Conservation (phyloP, 148 eudicot genomes). For the Chenopodium album region DNA sequence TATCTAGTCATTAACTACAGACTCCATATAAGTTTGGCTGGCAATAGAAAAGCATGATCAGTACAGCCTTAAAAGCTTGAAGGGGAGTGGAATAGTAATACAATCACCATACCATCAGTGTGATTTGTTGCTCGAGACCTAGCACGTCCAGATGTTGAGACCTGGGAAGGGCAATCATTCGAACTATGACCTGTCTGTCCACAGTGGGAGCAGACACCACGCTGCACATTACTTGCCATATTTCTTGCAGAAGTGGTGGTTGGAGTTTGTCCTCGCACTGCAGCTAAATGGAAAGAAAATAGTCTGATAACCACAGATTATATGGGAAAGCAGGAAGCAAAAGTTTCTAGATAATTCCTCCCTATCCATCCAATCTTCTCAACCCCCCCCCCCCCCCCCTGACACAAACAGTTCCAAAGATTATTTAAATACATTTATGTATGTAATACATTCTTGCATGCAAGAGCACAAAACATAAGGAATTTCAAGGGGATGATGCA, state of each 20-base stretch:
- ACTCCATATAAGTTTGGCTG: neutral
- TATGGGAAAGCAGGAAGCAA: neutral
- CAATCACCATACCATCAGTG: conserved; percentile 41
- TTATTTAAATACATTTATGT: neutral
- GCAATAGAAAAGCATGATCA: conserved; percentile 4
- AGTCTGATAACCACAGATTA: conserved; percentile 3
- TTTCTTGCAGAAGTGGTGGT: conserved; percentile 42
- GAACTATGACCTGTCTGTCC: conserved; percentile 66
- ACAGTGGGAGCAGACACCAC: conserved; percentile 47
- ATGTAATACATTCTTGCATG: neutral
- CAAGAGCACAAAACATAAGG: neutral
- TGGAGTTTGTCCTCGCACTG: conserved; percentile 59
- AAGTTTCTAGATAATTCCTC: neutral
- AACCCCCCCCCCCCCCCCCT: neutral
- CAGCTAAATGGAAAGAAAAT: conserved; percentile 17
- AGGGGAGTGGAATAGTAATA: neutral
- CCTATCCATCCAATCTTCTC: neutral
- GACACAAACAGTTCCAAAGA: neutral
- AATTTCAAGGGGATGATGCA: neutral
- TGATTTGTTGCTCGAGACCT: conserved; percentile 47
- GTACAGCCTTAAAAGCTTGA: neutral
- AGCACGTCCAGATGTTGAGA: conserved; percentile 47
- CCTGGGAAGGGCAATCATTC: conserved; percentile 55
- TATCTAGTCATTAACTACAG: neutral
- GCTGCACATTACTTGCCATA: conserved; percentile 47